Base-by-base conservation (phyloP, 2,329 filamentous ascomycete genomes). In the Didymosphaeria variabile region DNA sequence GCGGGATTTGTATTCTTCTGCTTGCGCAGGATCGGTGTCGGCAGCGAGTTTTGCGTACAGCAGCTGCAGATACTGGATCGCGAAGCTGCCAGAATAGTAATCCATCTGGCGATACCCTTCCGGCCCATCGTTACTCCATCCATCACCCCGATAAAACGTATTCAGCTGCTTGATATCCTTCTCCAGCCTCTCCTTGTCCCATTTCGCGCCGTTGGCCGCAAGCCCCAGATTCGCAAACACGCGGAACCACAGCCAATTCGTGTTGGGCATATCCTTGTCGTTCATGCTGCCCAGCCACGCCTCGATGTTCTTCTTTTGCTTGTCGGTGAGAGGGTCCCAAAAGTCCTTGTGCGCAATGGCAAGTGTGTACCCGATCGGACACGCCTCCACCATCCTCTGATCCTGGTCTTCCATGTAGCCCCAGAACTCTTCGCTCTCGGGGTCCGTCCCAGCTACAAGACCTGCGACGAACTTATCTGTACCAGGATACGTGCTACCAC, bases 321-420 rank as follows among this genome's bases (percentile, higher is more conserved):
- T 83, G 17, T 85, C 84, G 2, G 83, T 86, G 69, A 94, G 80
- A 1, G 85, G 86, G 15, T 88, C 81, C 90, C 90, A 93, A 60
- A 93, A 85, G 67, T 73, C 83, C 81, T 75, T 79, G 31, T 84
- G 82, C 36, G 88, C 90, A 55, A 93, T 88, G 34, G 90, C 90
- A 56, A 94, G 81, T 1, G 90, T 87, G 70, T 88, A 94, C 0
- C 91, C 91, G 60, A 94, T 83, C 0, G 91, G 91, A 72, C 91
- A 93, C 84, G 93, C 92, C 75, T 94, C 91, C 2, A 94, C 91
- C 91, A 94, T 94, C 29, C 91, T 83, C 81, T 94, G 91, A 72
- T 94, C 91, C 59, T 90, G 88, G 72, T 93, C 90, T 66, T 88
- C 84, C 65, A 91, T 90, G 58, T 87, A 88, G 0, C 91, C 91